Evolutionary conservation across 1,284 basidiomycete species (phyloP), one percentile per base, ranked within the genome.

Genomic region (Coriolopsis trogii): DNA sequence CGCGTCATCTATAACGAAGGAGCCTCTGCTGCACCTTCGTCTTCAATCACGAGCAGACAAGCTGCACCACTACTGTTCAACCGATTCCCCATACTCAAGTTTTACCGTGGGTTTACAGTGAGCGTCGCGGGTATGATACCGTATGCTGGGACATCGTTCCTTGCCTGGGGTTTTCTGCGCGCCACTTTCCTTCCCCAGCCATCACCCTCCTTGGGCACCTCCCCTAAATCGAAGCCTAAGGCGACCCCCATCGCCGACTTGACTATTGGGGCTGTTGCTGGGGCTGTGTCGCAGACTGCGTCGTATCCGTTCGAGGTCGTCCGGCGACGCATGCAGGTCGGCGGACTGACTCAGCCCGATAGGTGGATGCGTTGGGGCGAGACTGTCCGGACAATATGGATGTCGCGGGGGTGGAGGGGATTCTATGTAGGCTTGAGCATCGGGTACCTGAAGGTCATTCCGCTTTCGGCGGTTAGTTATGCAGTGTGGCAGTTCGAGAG

Each of bases 301-400:
- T 94, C 93, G 18, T 99, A 99, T 67, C 97, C 97, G 1, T 94
- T 99, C 64, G 97, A 99, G 68, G 90, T 99, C 43, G 81, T 98
- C 29, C 81, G 97, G 34, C 77, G 97, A 48, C 79, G 94, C 51
- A 97, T 98, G 91, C 97, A 99, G 72, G 93, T 99, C 4, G 95
- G 95, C 10, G 96, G 95, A 1, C 74, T 93, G 45, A 85, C 85
- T 23, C 78, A 78, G 26, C 90, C 89, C 0, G 87, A 89, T 65
- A 75, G 86, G 38, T 91, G 89, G 86, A 69, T 95, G 31, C 78
- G 82, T 8, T 93, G 90, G 83, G 78, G 80, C 51, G 92, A 96
- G 70, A 93, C 92, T 0, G 79, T 87, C 13, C 68, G 70, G 34
- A 72, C 73, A 13, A 85, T 99, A 18, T 97, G 88, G 78, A 66